Evolutionary conservation across 176 grass and related monocot species (phyloP), one percentile per base, ranked within the genome.

Genomic region (Calamus simplicifolius): DNA sequence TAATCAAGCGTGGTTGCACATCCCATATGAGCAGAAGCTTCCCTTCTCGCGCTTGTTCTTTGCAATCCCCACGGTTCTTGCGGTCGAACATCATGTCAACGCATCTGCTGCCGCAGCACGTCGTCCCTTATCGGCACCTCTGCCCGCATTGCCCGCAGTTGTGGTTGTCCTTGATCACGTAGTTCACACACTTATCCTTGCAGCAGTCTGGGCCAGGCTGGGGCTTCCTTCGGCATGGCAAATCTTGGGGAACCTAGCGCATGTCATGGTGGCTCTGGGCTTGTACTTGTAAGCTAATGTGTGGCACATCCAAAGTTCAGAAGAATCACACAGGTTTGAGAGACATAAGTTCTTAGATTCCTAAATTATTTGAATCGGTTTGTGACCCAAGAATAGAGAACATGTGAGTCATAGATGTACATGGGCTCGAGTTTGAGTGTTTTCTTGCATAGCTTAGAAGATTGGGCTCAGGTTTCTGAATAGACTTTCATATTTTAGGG

Each of bases 91-190:
- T 48, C 19, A 79, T 50, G n/a, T 79, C 30, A 5, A 79, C 56
- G 26, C 81, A 84, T 4, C 18, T 62, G 0, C 81, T 70, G 12
- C 60, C 70, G 31, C 81, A 84, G 75, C 81, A 84, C 0, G 15
- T 4, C 17, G 57, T 38, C 2, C 53, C 51, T 19, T 61, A 69
- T 31, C 53, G 63, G 75, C 81, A 84, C 15, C 49, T 30, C 16
- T 31, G 69, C 31, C 69, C 49, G 61, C 81, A 84, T 35, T 51
- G 23, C 19, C 75, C 66, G 66, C 81, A 75, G 59, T 84, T 77
- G 2, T 19, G 61, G 17, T 18, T 25, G 71, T 77, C 77, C 27
- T 26, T 19, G 0, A 2, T 26, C 58, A 62, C 52, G 61, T n/a
- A n/a, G n/a, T 84, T 48, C 30, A 75, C 81, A 59, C 81, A 83